Percentiles rank a stretch among this genome's conserved stretches.
These are phyloP conservation scores for Papiliotrema fonsecae DNA, from an alignment of 1,284 basidiomycete genomes.

Conservation along the genomic window DNA sequence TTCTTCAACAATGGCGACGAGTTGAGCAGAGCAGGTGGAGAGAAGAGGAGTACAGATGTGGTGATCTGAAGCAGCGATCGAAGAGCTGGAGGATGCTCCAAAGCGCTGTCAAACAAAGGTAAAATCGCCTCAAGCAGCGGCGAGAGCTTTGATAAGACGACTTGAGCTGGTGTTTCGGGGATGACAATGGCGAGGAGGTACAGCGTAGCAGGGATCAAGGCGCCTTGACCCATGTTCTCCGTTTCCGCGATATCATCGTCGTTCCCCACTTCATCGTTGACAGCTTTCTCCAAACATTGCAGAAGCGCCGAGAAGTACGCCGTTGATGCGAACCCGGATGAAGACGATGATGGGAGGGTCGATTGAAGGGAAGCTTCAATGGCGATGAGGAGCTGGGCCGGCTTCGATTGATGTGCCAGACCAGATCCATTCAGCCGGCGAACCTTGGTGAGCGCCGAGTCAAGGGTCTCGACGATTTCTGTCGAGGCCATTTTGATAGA, in stretches of 20 bases:
- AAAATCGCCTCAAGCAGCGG: conserved; percentile 60
- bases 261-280: conserved; percentile 35
- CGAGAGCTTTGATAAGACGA: conserved; percentile 43
- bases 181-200: conserved; percentile 76
- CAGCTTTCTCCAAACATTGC: conserved; percentile 45
- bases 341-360: conserved; percentile 33
- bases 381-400: conserved; percentile 81
- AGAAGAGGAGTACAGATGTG: conserved; percentile 55
- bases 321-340: conserved; percentile 59
- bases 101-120: conserved; percentile 59
- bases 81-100: conserved; percentile 45
- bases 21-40: conserved; percentile 69
- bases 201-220: conserved; percentile 76
- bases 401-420: conserved; percentile 80
- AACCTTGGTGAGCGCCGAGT: conserved; percentile 69
- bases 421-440: conserved; percentile 77
- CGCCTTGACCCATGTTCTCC: conserved; percentile 58
- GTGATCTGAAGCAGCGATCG: conserved; percentile 52
- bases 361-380: conserved; percentile 74
- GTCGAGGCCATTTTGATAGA: conserved; percentile 7
- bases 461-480: conserved; percentile 25
- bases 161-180: conserved; percentile 61
- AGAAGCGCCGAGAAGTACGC: conserved; percentile 85
- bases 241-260: conserved; percentile 42
- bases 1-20: conserved; percentile 62